Base-by-base conservation (phyloP, 192 early-diverging fungal species). In the Coemansia sp. region DNA sequence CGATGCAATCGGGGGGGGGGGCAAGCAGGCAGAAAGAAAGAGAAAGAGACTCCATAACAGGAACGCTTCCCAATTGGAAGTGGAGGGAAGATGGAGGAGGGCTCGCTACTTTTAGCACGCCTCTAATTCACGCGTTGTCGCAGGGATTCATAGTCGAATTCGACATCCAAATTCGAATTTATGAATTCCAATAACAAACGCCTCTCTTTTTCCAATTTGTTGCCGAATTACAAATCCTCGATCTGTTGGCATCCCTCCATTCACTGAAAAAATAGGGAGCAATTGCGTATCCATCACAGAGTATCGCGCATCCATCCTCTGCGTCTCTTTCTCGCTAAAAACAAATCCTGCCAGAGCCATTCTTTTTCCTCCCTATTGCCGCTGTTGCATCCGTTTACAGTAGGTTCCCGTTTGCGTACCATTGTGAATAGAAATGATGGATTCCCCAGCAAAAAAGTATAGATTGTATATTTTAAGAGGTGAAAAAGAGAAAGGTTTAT, bases 391-490 rank as follows among this genome's bases (percentile, higher is more conserved):
- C 7, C 21, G 44, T 64, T 64, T 55, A 71, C 64, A 57, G 43
- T 35, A 1, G 1, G 36, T 24, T 30, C 34, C 18, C 14, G 26
- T 58, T 7, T 56, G 9, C 69, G 69, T 72, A 72, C 69, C 69
- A 72, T 72, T 63, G 35, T 55, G 38, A 52, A 48, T 16, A 52
- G 0, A 11, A 55, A 36, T 33, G 26, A 72, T 56, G 68, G 68
- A 70, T 70, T 70, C 63, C 52, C 68, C 68, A 61, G 60, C 67
- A 69, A 62, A 71, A 26, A 52, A 52, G 49, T 52, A 52, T 52
- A 52, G 49, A 67, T 56, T 21, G 16, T 16, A 60, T 67, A 36
- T 67, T 67, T 60, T 60, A 16, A 30, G 39, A 12, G 57, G 15
- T 49, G 21, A 26, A 44, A 46, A 67, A 67, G 39, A 67, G 57